Evolutionary conservation across 2,329 filamentous ascomycete genomes (phyloP), one percentile per base, ranked within the genome.

Genomic region (Pestalotiopsis sp.): DNA sequence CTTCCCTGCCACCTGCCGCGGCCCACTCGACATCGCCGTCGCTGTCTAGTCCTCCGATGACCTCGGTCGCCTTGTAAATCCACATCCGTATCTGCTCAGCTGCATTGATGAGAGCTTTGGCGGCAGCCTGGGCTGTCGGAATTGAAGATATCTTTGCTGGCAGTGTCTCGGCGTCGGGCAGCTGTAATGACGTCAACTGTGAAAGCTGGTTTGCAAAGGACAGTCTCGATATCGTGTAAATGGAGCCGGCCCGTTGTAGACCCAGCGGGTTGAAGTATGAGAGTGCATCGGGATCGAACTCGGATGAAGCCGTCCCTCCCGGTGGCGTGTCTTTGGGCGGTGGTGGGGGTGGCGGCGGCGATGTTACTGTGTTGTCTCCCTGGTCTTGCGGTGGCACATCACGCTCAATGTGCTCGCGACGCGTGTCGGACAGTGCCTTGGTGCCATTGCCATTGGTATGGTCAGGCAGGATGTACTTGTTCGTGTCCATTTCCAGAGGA

Each of bases 11-110:
- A 65, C 94, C 96, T 6, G 89, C 89, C 1, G 94, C 95, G 2
- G 96, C 94, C 96, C 96, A 99, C 79, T 98, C 95, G 17, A 98
- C 94, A 76, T 99, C 96, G 78, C 98, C 96, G 70, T 98, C 95
- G 65, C 94, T 94, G 78, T 98, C 94, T 56, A 99, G 83, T 4
- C 94, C 94, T 66, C 88, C 88, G 65, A 99, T 89, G 39, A 98
- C 94, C 74, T 97, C 94, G 0, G 91, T 91, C 0, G 95, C 95
- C 78, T 98, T 98, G 71, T 88, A 88, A 76, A 98, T 97, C 96
- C 96, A 99, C 75, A 92, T 91, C 70, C 92, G 88, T 72, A 99
- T 98, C 79, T 98, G 94, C 70, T 97, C 93, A 4, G 94, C 94
- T 11, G 95, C 94, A 72, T 93, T 92, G 71, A 93, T 91, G 66